Percentiles rank a stretch among this genome's conserved stretches.
phyloP scores from a whole-genome alignment of 768 basidiomycete species.

The Lactarius hatsudake region DNA sequence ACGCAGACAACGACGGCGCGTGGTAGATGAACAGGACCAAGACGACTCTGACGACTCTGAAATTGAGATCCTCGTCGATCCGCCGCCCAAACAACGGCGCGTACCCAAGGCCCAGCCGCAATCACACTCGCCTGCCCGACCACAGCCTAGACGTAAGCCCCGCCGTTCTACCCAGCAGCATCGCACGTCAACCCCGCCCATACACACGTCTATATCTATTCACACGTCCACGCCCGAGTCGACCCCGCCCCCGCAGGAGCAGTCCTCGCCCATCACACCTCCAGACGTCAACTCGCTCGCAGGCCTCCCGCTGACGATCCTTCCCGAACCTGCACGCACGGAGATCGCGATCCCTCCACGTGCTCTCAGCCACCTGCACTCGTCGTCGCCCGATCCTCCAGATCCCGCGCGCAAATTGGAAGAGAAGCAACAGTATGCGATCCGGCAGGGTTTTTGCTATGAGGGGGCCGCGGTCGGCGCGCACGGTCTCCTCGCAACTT shows the following conservation, averaged over 20 bases:
- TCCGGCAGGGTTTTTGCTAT: constrained; percentile 18
- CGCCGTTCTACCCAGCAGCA: background rate
- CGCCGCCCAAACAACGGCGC: background rate
- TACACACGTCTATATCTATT: background rate
- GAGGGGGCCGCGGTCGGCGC: constrained; percentile 20
- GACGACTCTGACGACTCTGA: background rate
- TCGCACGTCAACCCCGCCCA: background rate
- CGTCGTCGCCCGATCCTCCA: background rate
- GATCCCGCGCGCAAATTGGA: background rate
- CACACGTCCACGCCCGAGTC: background rate
- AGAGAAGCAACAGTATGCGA: background rate
- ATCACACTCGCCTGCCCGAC: background rate
- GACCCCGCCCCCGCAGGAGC: background rate
- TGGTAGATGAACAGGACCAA: background rate
- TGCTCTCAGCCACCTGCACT: constrained; percentile 11
- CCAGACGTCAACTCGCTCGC: background rate
- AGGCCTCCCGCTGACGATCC: constrained; percentile 12
- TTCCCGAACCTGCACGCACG: background rate
- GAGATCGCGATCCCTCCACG: constrained; percentile 11
- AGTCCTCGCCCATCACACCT: background rate
- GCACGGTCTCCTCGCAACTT: constrained; percentile 21
- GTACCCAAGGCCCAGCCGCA: background rate
- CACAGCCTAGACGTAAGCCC: background rate
- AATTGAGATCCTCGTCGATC: background rate
- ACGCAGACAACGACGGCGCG: constrained; percentile 3